These are phyloP conservation scores for Chytriomyces confervae DNA, from an alignment of 192 early-diverging fungal species.

Conservation along the genomic window DNA sequence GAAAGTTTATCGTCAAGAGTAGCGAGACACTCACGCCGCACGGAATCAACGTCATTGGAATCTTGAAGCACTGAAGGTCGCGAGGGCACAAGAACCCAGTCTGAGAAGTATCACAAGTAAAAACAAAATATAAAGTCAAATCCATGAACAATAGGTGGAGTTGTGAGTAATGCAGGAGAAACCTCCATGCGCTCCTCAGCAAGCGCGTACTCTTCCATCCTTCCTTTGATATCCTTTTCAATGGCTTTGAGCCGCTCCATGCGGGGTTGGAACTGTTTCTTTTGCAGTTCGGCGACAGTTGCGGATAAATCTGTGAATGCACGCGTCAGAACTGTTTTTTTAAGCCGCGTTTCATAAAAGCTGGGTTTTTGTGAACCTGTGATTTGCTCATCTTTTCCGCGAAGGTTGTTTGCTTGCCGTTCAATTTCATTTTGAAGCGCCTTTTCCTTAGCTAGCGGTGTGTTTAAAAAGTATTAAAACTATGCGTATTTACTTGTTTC, in stretches of 20 bases:
- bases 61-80: conserved; percentile 53
- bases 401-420: conserved; percentile 32
- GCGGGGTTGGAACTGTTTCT: conserved; percentile 61
- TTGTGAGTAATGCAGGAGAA: no score
- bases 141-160: background rate
- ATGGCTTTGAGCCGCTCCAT: conserved; percentile 61
- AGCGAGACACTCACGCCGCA: conserved; percentile 48
- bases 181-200: conserved; percentile 64
- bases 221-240: conserved; percentile 57
- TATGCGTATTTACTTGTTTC: background rate
- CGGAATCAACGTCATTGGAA: conserved; percentile 59
- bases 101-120: conserved; percentile 32
- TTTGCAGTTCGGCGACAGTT: conserved; percentile 47
- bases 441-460: conserved; percentile 47
- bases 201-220: conserved; percentile 59
- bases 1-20: background rate
- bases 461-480: background rate
- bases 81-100: conserved; percentile 63
- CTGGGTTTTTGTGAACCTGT: conserved; percentile 34
- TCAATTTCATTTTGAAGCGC: conserved; percentile 52
- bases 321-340: conserved; percentile 4
- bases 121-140: background rate
- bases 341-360: background rate
- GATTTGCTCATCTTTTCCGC: conserved; percentile 43
- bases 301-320: conserved; percentile 36